Evolutionary conservation across 345 rosid genomes (phyloP).

Genomic region (Citropsis articulata): DNA sequence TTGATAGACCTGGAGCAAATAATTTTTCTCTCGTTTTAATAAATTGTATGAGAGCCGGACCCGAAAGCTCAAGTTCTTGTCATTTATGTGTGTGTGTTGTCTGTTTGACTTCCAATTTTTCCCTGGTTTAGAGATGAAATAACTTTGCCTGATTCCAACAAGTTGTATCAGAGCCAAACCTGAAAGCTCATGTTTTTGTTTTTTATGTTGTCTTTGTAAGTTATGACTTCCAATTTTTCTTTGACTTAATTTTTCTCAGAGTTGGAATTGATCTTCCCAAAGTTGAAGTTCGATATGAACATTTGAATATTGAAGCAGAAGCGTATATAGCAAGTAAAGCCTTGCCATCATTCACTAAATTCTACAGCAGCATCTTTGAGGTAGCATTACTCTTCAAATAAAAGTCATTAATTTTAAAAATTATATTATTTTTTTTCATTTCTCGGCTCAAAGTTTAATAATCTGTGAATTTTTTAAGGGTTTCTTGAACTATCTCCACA

Average conservation of each 20-base stretch:
- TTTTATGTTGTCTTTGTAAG: too few species aligned
- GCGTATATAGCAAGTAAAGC: slow-evolving; percentile 66
- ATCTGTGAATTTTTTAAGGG: slow-evolving; percentile 22
- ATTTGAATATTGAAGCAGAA: slow-evolving; percentile 52
- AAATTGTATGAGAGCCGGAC: too few species aligned
- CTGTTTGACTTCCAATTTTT: too few species aligned
- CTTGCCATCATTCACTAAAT: slow-evolving; percentile 56
- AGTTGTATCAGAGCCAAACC: too few species aligned
- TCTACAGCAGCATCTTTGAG: slow-evolving; percentile 45
- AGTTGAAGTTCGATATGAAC: slow-evolving; percentile 54
- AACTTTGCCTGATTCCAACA: too few species aligned
- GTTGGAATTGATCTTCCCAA: slow-evolving; percentile 54
- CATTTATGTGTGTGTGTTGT: not conserved
- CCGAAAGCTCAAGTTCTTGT: too few species aligned
- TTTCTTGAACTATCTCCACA: slow-evolving; percentile 22
- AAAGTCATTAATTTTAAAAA: not conserved
- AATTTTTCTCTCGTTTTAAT: too few species aligned
- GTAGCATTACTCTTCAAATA: slow-evolving; percentile 28
- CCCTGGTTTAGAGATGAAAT: too few species aligned
- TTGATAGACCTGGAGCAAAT: too few species aligned
- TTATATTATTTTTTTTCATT: not conserved
- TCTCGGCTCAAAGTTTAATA: not conserved
- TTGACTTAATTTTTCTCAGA: slow-evolving; percentile 14
- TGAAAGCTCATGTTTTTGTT: too few species aligned
- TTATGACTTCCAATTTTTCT: not conserved